These are phyloP conservation scores for Fomitopsis schrenkii DNA, from an alignment of 1,284 basidiomycete species.

Conservation along the genomic window DNA sequence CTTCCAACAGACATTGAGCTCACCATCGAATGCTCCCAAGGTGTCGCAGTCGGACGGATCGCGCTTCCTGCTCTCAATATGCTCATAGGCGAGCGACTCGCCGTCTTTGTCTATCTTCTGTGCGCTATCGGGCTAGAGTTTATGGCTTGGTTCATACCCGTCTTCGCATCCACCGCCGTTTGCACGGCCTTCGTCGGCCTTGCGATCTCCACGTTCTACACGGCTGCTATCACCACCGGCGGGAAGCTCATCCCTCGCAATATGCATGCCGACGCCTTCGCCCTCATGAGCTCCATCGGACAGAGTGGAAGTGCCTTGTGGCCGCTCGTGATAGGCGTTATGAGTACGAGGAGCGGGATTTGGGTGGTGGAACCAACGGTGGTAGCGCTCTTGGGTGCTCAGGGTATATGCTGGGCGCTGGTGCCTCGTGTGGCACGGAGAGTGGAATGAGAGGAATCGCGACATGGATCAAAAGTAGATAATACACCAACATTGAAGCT, in stretches of 20 bases:
- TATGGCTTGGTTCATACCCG: conserved; percentile 28
- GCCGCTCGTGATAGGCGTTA: conserved; percentile 30
- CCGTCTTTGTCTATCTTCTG: conserved; percentile 27
- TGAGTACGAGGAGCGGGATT: conserved; percentile 30
- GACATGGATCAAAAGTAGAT: too few relatives aligned
- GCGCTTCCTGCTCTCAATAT: conserved; percentile 27
- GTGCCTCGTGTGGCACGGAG: conserved; percentile 19
- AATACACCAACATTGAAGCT: too few relatives aligned
- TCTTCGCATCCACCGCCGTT: conserved; percentile 27
- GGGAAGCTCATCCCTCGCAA: conserved; percentile 27
- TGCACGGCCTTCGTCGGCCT: conserved; percentile 32
- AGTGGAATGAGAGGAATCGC: neutral
- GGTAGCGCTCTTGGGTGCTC: conserved; percentile 23
- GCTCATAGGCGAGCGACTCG: conserved; percentile 28
- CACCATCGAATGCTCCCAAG: conserved; percentile 8
- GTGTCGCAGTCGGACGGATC: conserved; percentile 29
- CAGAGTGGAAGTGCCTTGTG: conserved; percentile 32
- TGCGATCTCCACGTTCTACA: conserved; percentile 32
- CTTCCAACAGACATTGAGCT: neutral
- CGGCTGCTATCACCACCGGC: conserved; percentile 26
- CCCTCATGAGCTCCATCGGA: conserved; percentile 28
- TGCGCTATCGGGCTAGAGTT: conserved; percentile 28
- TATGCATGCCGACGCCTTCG: conserved; percentile 31
- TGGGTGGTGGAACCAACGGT: conserved; percentile 30
- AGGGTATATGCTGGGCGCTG: conserved; percentile 23